Percentiles rank a stretch among this genome's conserved stretches.
Evolutionary conservation across 2,329 filamentous ascomycete genomes (phyloP).

Genomic region (Fusarium setosum): DNA sequence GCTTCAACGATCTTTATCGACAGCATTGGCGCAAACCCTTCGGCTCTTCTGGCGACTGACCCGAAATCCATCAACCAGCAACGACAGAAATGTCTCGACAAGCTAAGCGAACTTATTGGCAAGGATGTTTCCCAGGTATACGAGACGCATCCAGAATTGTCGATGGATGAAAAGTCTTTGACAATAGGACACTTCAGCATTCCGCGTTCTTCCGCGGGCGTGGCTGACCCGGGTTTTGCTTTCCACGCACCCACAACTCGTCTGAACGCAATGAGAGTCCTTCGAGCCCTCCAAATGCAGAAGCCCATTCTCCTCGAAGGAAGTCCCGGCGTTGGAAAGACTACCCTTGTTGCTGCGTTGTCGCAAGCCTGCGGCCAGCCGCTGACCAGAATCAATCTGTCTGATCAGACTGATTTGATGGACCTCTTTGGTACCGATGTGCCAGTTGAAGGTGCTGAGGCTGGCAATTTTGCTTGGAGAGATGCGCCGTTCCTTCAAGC

Average conservation of each 20-base stretch:
- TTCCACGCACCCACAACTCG: conserved; percentile 92
- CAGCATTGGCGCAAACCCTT: conserved; percentile 93
- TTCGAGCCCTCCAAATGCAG: conserved; percentile 86
- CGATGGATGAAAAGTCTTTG: conserved; percentile 62
- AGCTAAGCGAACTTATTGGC: conserved; percentile 75
- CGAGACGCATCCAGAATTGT: conserved; percentile 68
- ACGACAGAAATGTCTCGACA: conserved; percentile 76
- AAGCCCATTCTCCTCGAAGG: conserved; percentile 97
- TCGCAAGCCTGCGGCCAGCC: conserved; percentile 83
- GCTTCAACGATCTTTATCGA: conserved; percentile 97
- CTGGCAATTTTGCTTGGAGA: conserved; percentile 93
- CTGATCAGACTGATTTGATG: conserved; percentile 97
- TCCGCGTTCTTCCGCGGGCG: conserved; percentile 57
- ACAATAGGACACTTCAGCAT: conserved; percentile 82
- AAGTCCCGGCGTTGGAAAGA: conserved; percentile 98
- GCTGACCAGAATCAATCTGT: conserved; percentile 94
- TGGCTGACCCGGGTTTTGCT: conserved; percentile 58
- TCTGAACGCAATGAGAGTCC: conserved; percentile 89
- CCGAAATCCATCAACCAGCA: conserved; percentile 77
- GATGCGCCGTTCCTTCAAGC: conserved; percentile 95
- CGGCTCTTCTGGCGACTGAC: conserved; percentile 82
- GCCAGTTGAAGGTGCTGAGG: conserved; percentile 90
- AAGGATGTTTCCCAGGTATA: conserved; percentile 75
- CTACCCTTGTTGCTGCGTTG: conserved; percentile 88
- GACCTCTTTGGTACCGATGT: conserved; percentile 98